Evolutionary conservation across 2,329 filamentous ascomycete species (phyloP).

Genomic region (Aspergillus sp.): DNA sequence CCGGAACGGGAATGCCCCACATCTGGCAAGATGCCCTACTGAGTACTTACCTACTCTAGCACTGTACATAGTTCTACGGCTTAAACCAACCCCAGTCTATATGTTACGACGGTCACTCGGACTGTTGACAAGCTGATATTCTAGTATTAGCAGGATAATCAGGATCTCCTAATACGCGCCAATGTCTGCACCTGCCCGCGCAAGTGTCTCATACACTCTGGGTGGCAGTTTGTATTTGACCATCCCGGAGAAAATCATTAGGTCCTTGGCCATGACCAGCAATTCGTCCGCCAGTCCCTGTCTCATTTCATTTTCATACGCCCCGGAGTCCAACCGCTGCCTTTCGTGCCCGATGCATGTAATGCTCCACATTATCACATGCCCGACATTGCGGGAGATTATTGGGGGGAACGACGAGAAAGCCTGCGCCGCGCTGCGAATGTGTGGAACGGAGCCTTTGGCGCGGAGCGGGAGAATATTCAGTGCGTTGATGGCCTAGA

Average conservation of each 20-base stretch:
- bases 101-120: no score
- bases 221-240: conserved; percentile 87
- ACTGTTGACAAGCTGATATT: no score
- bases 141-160: not conserved
- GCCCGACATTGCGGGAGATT: conserved; percentile 85
- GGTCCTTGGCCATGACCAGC: conserved; percentile 78
- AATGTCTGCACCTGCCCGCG: conserved; percentile 71
- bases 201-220: conserved; percentile 83
- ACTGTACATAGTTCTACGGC: no score
- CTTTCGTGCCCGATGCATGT: conserved; percentile 79
- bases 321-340: conserved; percentile 65
- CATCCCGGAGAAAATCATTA: conserved; percentile 92
- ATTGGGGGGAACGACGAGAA: conserved; percentile 77
- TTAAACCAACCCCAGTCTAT: no score
- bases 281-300: conserved; percentile 64
- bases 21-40: not conserved
- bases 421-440: conserved; percentile 76
- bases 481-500: conserved; percentile 68
- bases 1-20: conserved; percentile 3
- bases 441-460: conserved; percentile 70
- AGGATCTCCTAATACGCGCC: conserved; percentile 36
- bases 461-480: conserved; percentile 79
- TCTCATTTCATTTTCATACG: conserved; percentile 62
- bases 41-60: no score
- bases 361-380: conserved; percentile 91